Evolutionary conservation across 2,329 filamentous ascomycete species (phyloP), one percentile per base, ranked within the genome.

Genomic region (Microascus cirrosus): DNA sequence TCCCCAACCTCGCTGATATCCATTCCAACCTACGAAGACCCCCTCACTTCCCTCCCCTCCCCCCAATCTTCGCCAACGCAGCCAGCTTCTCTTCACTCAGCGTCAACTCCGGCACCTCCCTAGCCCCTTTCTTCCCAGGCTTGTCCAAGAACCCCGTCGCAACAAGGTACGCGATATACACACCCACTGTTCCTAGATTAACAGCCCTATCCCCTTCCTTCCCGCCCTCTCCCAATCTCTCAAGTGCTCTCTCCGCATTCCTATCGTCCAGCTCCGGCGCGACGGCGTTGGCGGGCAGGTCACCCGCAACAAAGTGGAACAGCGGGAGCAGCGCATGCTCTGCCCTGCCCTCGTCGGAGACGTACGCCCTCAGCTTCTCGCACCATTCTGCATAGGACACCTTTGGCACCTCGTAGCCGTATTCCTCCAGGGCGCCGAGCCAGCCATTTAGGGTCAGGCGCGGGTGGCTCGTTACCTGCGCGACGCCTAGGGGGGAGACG

Each of bases 401-500:
- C 61, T 85, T 78, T 0, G 86, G 83, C 0, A 85, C 81, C 28
- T 77, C 67, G 71, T 90, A 95, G 28, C 90, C 90, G 67, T 89
- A 95, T 22, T 75, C 77, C 66, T 86, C 79, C 8, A 95, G 76
- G 0, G 81, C 76, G 22, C 80, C 79, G n/a, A 94, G 78, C 71
- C 84, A 95, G 67, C 90, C 79, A 71, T 87, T 90, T 77, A 92
- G 86, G 2, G 83, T 83, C 48, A 94, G 79, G 18, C 90, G 79
- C 2, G 90, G 90, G 69, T 92, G 89, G 2, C 82, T 82, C 1
- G 90, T 95, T 54, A 94, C 85, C 63, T 95, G 90, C 1, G 84
- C 80, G 5, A 95, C 89, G 10, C 63, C 63, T 53, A 62, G 65
- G 3, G 67, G 62, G 1, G 58, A 24, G 12, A 59, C 59, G 1